Base-by-base conservation (phyloP, 495 filamentous ascomycete genomes). In the Glutinoglossum americanum region DNA sequence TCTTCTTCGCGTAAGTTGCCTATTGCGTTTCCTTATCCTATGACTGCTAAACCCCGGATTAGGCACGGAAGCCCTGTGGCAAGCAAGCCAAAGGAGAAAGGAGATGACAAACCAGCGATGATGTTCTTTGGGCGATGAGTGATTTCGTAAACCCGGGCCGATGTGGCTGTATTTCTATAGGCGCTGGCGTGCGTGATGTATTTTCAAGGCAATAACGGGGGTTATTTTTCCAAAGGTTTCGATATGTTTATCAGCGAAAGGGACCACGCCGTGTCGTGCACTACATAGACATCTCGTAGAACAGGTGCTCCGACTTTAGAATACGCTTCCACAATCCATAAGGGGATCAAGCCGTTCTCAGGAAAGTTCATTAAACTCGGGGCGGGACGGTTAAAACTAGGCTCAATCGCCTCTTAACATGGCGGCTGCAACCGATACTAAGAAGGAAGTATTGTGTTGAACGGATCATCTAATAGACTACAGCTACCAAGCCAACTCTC, bases 1-100 rank as follows among this genome's bases (percentile, higher is more conserved):
- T 94, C 15, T 97, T 97, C 77, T 98, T 98, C 72, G 89, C 89
- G 69, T 83, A 67, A 69, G 74, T 72, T 68, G 15, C 54, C 28
- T 3, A 7, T 25, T 3, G 6, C 30, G 30, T 9, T 9, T 13
- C 15, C 30, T 27, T 25, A 7, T 5, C 15, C 25, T 6, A 1
- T 3, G 17, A 26, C 27, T 11, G 28, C 44, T 48, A 19, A 28
- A 15, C 1, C 13, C 6, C 44, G 10, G 28, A 0, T 58, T 9
- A 76, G 73, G 7, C 78, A 84, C 55, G 81, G 74, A 39, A 87
- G 83, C 68, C 81, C 81, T 3, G 78, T 74, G 32, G 73, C 74
- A 26, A 76, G 78, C 64, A 76, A 75, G 59, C 66, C 71, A 39
- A 69, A 75, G 30, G 62, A 67, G n/a, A 57, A 64, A 32, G 55